A percentile compares a stretch with the other conserved stretches of the same genome.
Conservation (phyloP, 305 asterid genomes). For the Ilex paraguariensis region DNA sequence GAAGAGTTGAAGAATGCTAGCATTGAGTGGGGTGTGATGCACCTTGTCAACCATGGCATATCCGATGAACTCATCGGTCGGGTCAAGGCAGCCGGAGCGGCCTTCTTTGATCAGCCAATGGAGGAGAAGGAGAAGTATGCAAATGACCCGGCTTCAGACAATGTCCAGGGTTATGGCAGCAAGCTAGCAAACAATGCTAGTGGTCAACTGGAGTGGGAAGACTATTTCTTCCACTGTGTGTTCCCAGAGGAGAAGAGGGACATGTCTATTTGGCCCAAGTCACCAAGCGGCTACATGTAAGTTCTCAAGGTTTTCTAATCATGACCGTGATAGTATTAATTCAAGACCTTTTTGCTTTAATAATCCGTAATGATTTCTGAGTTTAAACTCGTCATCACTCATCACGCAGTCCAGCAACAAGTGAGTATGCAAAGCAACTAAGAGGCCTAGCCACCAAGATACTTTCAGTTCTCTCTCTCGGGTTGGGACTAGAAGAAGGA, state of each 20-base stretch:
- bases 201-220: slow-evolving; percentile 87
- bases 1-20: slow-evolving; percentile 61
- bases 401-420: slow-evolving; percentile 42
- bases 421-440: slow-evolving; percentile 58
- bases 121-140: slow-evolving; percentile 95
- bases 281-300: slow-evolving; percentile 68
- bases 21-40: slow-evolving; percentile 93
- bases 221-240: slow-evolving; percentile 68
- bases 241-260: slow-evolving; percentile 55
- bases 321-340: no score
- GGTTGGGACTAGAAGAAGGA: slow-evolving; percentile 58
- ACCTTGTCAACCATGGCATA: slow-evolving; percentile 71
- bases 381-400: neutral
- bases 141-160: slow-evolving; percentile 63
- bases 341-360: no score
- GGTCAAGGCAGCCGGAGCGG: slow-evolving; percentile 48
- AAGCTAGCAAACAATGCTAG: slow-evolving; percentile 71
- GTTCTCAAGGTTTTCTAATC: slow-evolving; percentile 13
- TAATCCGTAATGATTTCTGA: no score
- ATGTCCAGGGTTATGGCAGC: slow-evolving; percentile 86
- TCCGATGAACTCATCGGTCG: slow-evolving; percentile 36
- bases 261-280: slow-evolving; percentile 71
- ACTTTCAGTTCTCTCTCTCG: slow-evolving; percentile 55
- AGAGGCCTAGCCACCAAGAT: slow-evolving; percentile 53
- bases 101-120: slow-evolving; percentile 50